Percentiles rank a stretch among this genome's conserved stretches.
Evolutionary conservation across 2,329 filamentous ascomycete genomes (phyloP).

Genomic region (Cephalotrichum gorgonifer): DNA sequence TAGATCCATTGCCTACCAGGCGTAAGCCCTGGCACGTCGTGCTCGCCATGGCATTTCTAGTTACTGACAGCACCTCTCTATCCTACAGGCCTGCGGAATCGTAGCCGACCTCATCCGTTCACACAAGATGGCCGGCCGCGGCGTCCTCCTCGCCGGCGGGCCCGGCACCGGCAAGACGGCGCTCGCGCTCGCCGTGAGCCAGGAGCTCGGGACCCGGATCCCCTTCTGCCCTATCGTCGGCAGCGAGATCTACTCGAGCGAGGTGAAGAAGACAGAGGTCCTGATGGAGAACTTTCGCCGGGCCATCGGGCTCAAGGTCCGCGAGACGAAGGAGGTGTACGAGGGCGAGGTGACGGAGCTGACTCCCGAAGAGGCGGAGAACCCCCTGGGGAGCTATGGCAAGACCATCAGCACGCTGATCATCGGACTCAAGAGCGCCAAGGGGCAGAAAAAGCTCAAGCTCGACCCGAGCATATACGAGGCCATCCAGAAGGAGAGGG

Average conservation of each 20-base stretch:
- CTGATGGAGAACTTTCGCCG: slow-evolving; percentile 98
- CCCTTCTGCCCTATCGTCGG: slow-evolving; percentile 97
- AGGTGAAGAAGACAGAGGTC: slow-evolving; percentile 99
- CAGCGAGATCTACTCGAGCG: slow-evolving; percentile 94
- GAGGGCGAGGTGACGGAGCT: slow-evolving; percentile 97
- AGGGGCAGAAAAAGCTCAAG: slow-evolving; percentile 94
- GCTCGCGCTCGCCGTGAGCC: slow-evolving; percentile 86
- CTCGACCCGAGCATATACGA: slow-evolving; percentile 98
- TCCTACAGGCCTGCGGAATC: slow-evolving; percentile 76
- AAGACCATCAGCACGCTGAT: slow-evolving; percentile 94
- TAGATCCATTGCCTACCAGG: background rate
- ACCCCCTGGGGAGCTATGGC: slow-evolving; percentile 91
- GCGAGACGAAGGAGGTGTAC: slow-evolving; percentile 98
- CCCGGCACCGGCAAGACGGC: slow-evolving; percentile 97
- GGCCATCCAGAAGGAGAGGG: slow-evolving; percentile 95
- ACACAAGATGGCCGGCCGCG: slow-evolving; percentile 95
- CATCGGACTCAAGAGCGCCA: slow-evolving; percentile 88
- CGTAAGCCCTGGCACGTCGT: background rate
- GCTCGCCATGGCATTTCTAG: background rate
- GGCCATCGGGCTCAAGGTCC: slow-evolving; percentile 91
- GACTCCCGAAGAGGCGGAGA: slow-evolving; percentile 95
- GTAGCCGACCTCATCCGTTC: slow-evolving; percentile 92
- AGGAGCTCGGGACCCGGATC: slow-evolving; percentile 95
- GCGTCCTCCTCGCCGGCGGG: slow-evolving; percentile 85
- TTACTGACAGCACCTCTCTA: background rate